Evolutionary conservation across 2,329 filamentous ascomycete genomes (phyloP), one percentile per base, ranked within the genome.

Genomic region (Huntiella omanensis): DNA sequence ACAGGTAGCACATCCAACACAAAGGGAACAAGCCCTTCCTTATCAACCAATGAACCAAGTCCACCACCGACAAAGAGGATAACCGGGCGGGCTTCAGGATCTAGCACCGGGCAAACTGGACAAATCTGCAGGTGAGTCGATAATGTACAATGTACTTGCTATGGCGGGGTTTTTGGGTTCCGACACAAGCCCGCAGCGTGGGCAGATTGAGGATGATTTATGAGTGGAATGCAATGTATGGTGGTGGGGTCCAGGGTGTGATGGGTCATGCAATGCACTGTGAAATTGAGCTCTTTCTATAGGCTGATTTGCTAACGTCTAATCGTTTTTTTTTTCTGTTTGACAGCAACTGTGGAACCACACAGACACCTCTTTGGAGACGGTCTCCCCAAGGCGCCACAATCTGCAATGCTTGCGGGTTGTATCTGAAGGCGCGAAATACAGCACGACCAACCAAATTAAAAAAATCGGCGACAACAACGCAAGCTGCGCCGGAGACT

Each of bases 341-440:
- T 16, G 32, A 38, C 19, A 98, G 91, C 59, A 98, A 98, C 62
- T 98, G 91, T 60, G 81, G 80, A 49, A 96, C 91, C 12, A 95
- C 86, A 45, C 79, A 82, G 59, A 98, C 91, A 40, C 91, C 91
- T 17, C 65, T 98, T 34, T 98, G 91, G 91, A 77, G 91, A 58
- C 76, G 91, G 57, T 94, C 88, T 12, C 88, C 88, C 0, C 79
- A 87, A 55, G 91, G 91, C 28, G 82, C 85, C 46, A 95, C 86
- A 22, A 96, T 98, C 50, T 98, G 91, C 65, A 98, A 98, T 63
- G 91, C 91, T 4, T 98, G 91, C 58, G 91, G 91, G 37, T 70
- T 98, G 12, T 98, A 98, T 60, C 69, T 84, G 52, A 96, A 96
- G 61, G 87, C 88, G 7, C 77, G 91, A 53, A 96, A 96, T 59